Evolutionary conservation across 164 flowering plant genomes (phyloP).

Genomic region (Malania oleifera): DNA sequence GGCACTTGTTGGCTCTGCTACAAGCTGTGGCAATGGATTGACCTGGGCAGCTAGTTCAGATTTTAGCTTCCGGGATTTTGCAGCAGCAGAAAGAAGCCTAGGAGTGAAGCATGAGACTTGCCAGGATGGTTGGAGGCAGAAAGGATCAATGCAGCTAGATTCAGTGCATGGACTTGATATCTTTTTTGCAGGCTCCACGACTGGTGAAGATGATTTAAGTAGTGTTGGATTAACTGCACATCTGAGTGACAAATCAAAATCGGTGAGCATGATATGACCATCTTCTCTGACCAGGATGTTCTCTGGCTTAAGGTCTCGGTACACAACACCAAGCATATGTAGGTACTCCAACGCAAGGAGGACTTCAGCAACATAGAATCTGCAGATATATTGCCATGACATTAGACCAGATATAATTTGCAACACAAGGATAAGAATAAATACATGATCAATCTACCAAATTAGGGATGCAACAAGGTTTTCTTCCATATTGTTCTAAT

Average conservation of each 20-base stretch:
- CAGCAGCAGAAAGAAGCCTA: slow-evolving; percentile 32
- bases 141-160: slow-evolving; percentile 75
- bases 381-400: slow-evolving; percentile 21
- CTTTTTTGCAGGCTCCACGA: slow-evolving; percentile 31
- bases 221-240: slow-evolving; percentile 62
- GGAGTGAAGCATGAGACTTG: slow-evolving; percentile 79
- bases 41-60: slow-evolving; percentile 38
- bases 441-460: not conserved
- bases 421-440: not conserved
- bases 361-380: slow-evolving; percentile 88
- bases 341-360: slow-evolving; percentile 85
- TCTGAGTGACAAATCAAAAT: slow-evolving; percentile 80
- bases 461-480: not conserved
- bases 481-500: not conserved
- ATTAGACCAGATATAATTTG: slow-evolving; percentile 1
- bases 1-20: slow-evolving; percentile 82
- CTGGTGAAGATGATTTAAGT: slow-evolving; percentile 40
- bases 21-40: slow-evolving; percentile 67
- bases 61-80: slow-evolving; percentile 47
- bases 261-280: slow-evolving; percentile 91
- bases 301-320: slow-evolving; percentile 88
- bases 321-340: slow-evolving; percentile 94
- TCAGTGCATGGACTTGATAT: slow-evolving; percentile 43
- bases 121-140: slow-evolving; percentile 78
- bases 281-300: slow-evolving; percentile 83